Base-by-base conservation (phyloP, 2,329 filamentous ascomycete species). In the Ascochyta clinopodiicola region DNA sequence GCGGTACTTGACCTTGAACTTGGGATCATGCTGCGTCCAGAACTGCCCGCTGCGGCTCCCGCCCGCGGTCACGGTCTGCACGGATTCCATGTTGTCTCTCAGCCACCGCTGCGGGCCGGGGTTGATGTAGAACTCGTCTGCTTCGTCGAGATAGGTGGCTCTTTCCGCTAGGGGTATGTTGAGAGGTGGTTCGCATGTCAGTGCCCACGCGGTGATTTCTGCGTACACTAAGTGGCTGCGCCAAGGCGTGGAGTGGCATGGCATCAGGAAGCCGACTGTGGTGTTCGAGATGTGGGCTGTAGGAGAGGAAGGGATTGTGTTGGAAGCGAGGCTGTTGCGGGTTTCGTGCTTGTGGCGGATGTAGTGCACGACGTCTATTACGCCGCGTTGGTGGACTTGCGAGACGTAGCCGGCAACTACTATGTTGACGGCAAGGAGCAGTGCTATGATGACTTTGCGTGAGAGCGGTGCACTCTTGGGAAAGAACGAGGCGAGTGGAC, bases 161-260 rank as follows among this genome's bases (percentile, higher is more conserved):
- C 93, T 86, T 70, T 90, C 84, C 7, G 78, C 74, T 0, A 84
- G 80, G 24, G 82, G 80, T 0, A 92, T 81, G 66, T 88, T 79
- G 12, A 99, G 78, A 0, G 95, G 95, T 1, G 95, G 95, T 65
- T 97, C 93, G 75, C 95, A 99, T 6, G 90, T 89, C 15, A 98
- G 80, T 0, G 93, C 94, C 81, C 93, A 93, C 4, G 92, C 92
- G 54, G 85, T 78, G 48, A 97, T 86, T 27, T 80, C 78, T 0
- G 91, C 85, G 69, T 95, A 85, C 57, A 96, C 81, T 35, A 98
- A 83, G 69, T 96, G 90, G 15, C 89, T 92, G 67, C 93, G 89
- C 94, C 95, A 98, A 2, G 95, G 94, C 0, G 94, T 98, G 62
- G 90, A 91, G 80, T 99, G 95, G 78, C 95, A 99, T 9, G 95